These are phyloP conservation scores for Colletotrichum liriopes DNA, from an alignment of 2,329 filamentous ascomycete species.

Conservation along the genomic window DNA sequence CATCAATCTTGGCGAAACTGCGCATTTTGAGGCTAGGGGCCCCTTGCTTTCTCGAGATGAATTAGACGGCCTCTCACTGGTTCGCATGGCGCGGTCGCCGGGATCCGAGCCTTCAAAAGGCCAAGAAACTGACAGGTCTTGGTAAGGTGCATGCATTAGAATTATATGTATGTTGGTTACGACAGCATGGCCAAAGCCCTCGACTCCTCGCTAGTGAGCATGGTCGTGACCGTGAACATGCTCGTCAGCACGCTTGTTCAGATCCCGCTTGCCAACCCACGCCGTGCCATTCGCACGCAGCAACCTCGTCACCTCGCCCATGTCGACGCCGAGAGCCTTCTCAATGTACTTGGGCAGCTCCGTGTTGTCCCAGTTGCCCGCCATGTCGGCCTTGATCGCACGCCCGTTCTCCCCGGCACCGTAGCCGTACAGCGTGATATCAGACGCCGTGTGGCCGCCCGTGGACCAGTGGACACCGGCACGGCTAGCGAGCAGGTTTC, in stretches of 20 bases:
- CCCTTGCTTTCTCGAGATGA: too few relatives aligned
- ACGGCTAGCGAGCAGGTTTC: constrained; percentile 47
- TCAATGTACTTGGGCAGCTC: constrained; percentile 48
- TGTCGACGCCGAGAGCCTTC: constrained; percentile 45
- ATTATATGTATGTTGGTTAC: neutral
- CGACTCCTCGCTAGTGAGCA: constrained; percentile 9
- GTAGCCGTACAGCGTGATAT: constrained; percentile 56
- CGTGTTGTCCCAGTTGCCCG: constrained; percentile 48
- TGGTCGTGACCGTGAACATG: constrained; percentile 35
- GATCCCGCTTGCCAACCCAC: constrained; percentile 47
- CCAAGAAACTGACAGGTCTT: neutral
- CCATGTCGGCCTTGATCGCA: constrained; percentile 44
- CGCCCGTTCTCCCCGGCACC: constrained; percentile 41
- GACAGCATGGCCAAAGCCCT: neutral
- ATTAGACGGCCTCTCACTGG: too few relatives aligned
- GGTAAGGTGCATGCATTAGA: neutral
- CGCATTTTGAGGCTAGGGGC: too few relatives aligned
- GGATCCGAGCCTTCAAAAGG: too few relatives aligned
- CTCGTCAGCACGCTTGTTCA: constrained; percentile 33
- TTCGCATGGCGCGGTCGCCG: too few relatives aligned
- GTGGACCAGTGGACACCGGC: constrained; percentile 48
- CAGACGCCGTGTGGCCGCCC: constrained; percentile 47
- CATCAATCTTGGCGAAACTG: too few relatives aligned
- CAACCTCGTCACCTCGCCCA: constrained; percentile 44
- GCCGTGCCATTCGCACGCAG: constrained; percentile 46